phyloP scores from a whole-genome alignment of 352 stramenopile species.

The Globisporangium apiculatum region DNA sequence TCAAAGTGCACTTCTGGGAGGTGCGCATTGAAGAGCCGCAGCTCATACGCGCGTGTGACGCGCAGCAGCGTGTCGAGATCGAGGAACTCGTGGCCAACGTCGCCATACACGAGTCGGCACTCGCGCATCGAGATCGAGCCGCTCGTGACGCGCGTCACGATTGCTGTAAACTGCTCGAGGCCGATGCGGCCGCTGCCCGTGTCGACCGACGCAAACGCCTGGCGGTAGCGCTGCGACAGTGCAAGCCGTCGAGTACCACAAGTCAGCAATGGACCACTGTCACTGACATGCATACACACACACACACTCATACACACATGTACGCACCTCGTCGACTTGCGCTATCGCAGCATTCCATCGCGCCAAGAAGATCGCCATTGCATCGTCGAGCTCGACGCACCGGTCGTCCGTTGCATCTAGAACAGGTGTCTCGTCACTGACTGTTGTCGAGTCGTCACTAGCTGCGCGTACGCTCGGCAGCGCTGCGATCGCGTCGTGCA shows the following conservation, averaged over 20 bases:
- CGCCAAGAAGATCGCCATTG: conserved; percentile 50
- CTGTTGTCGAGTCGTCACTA: no score
- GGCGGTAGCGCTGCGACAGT: conserved; percentile 29
- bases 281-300: no score
- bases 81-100: conserved; percentile 56
- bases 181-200: conserved; percentile 42
- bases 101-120: conserved; percentile 56
- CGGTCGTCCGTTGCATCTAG: not conserved
- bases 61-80: conserved; percentile 45
- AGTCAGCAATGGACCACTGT: no score
- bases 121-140: conserved; percentile 37
- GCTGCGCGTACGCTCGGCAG: conserved; percentile 13
- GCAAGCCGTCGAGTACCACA: no score
- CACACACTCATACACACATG: not conserved
- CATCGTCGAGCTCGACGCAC: conserved; percentile 59
- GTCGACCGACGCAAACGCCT: conserved; percentile 38
- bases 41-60: conserved; percentile 49
- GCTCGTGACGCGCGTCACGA: conserved; percentile 55
- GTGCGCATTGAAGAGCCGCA: conserved; percentile 42
- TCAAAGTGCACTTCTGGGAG: conserved; percentile 42
- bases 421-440: no score
- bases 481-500: conserved; percentile 27
- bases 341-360: conserved; percentile 36
- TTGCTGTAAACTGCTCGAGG: conserved; percentile 65
- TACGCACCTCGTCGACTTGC: conserved; percentile 46